phyloP scores from a whole-genome alignment of 2,329 filamentous ascomycete species.

The Xylaria sp. region DNA sequence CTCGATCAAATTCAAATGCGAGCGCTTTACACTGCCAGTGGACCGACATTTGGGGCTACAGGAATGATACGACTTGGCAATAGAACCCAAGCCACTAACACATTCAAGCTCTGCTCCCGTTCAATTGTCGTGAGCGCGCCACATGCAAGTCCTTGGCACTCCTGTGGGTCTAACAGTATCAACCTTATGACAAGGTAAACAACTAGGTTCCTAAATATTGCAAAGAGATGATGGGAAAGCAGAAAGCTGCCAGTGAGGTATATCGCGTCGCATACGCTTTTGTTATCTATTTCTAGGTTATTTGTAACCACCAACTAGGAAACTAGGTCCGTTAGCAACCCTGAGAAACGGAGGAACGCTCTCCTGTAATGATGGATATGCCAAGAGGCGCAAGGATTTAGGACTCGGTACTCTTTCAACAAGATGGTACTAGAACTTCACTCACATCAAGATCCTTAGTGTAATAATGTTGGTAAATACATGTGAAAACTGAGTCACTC shows the following conservation, averaged over 20 bases:
- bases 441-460: neutral
- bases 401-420: neutral
- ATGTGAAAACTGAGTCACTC: neutral
- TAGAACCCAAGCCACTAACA: neutral
- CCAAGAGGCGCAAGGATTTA: neutral
- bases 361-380: neutral
- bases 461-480: neutral
- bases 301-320: neutral
- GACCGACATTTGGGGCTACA: neutral
- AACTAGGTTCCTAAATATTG: too few species aligned
- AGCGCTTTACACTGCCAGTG: neutral
- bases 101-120: neutral
- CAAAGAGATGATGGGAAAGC: neutral
- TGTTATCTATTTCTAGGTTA: neutral
- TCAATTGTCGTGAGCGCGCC: neutral
- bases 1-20: neutral
- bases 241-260: neutral
- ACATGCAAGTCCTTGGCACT: too few species aligned
- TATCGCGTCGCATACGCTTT: neutral
- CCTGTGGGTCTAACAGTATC: too few species aligned
- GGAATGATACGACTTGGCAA: neutral
- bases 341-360: neutral
- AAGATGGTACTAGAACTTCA: neutral
- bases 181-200: too few species aligned
- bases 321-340: neutral